Evolutionary conservation across 352 stramenopile species (phyloP).

Genomic region (Phytopythium oedochilum): DNA sequence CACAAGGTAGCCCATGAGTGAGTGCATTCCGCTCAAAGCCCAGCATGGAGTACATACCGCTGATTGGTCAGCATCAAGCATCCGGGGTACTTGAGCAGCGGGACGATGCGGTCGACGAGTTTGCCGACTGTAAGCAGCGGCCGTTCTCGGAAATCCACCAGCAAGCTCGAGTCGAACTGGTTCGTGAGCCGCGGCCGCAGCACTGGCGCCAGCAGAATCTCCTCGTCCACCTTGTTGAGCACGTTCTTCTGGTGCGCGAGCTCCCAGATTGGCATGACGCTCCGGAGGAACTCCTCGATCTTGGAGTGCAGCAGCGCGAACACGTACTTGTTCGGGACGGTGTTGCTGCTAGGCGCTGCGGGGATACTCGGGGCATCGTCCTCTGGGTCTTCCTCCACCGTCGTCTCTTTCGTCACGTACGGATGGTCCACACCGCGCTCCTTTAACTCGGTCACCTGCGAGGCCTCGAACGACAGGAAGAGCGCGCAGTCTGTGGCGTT

Average conservation of each 20-base stretch:
- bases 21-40: no score
- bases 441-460: constrained; percentile 81
- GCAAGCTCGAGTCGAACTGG: constrained; percentile 84
- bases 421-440: constrained; percentile 78
- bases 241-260: constrained; percentile 54
- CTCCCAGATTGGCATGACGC: constrained; percentile 63
- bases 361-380: no score
- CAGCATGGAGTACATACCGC: constrained; percentile 10
- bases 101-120: constrained; percentile 86
- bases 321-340: constrained; percentile 48
- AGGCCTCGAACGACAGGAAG: constrained; percentile 67
- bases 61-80: constrained; percentile 91
- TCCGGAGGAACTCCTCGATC: constrained; percentile 75
- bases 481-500: constrained; percentile 34
- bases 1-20: neutral
- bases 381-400: neutral
- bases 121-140: constrained; percentile 69
- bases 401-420: constrained; percentile 62
- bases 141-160: constrained; percentile 89
- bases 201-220: constrained; percentile 69
- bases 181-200: constrained; percentile 62
- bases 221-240: constrained; percentile 86
- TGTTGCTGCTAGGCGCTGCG: constrained; percentile 4
- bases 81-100: constrained; percentile 88
- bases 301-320: constrained; percentile 85